Conservation (phyloP, 257 asterid species). For the Solanum appendiculatum region DNA sequence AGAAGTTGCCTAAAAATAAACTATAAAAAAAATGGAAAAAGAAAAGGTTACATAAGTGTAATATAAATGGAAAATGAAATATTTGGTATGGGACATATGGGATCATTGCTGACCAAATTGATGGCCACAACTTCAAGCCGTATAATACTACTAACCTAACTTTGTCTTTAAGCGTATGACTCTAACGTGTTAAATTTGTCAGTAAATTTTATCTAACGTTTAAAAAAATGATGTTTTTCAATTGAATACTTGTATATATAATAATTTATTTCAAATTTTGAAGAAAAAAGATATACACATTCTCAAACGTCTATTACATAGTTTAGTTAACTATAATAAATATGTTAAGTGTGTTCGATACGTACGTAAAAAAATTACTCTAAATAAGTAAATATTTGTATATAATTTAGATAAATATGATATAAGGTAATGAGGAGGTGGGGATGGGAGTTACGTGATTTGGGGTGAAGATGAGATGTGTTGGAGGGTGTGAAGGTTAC, state of each 20-base stretch:
- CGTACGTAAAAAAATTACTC: no score
- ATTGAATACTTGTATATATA: no score
- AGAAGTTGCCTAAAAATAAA: not conserved
- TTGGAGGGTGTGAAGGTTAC: fast-evolving
- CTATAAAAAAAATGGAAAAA: not conserved
- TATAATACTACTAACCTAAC: not conserved
- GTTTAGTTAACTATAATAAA: not conserved
- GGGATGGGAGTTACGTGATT: not conserved
- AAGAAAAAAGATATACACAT: not conserved
- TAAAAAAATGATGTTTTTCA: no score
- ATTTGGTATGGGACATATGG: not conserved
- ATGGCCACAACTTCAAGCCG: not conserved
- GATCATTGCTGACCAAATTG: not conserved
- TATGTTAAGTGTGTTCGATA: not conserved
- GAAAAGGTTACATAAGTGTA: not conserved
- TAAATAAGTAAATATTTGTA: no score
- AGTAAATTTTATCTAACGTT: not conserved
- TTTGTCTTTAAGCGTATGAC: not conserved
- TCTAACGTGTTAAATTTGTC: fast-evolving
- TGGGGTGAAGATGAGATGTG: not conserved
- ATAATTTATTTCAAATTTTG: not conserved
- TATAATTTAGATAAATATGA: no score
- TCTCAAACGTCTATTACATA: fast-evolving
- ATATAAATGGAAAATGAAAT: not conserved
- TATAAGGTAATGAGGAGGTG: not conserved